Evolutionary conservation across 2,329 filamentous ascomycete species (phyloP), one percentile per base, ranked within the genome.

Genomic region (Alternaria arborescens): DNA sequence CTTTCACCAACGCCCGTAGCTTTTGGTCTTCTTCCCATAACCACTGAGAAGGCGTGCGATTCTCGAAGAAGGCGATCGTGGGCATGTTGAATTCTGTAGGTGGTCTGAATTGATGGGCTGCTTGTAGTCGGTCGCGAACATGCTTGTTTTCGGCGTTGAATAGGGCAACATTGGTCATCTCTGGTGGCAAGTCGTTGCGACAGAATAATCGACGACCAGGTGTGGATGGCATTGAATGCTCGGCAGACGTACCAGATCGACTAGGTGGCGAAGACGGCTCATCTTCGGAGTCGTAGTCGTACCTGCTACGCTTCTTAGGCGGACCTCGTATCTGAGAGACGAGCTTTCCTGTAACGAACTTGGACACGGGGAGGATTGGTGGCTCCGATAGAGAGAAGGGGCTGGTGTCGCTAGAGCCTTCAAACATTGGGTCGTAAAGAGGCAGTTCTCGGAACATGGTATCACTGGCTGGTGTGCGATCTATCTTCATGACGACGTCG

Each of bases 61-160:
- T 90, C 77, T 99, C 94, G 72, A 97, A 98, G 80, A 98, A 99
- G 53, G 86, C 88, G 68, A 94, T 91, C 1, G 90, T 87, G 1
- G 95, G 95, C 94, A 98, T 98, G 0, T 88, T 87, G 75, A 93
- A 90, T 76, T 98, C 94, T 0, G 92, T 93, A 0, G 95, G 95
- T 16, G 95, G 95, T 55, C 94, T 87, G 82, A 99, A 98, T 64
- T 94, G 92, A 77, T 97, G 94, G 8, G 92, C 91, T 10, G 93
- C 92, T 75, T 97, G 93, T 5, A 99, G 86, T 16, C 95, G 87
- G 74, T 98, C 94, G 58, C 94, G 88, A 41, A 97, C 93, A 55
- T 89, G 86, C 77, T 94, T 96, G 81, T 96, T 94, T 61, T 97
- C 92, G 0, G 92, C 89, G 64, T 92, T 89, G 79, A 99, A 99